phyloP scores from a whole-genome alignment of 2,329 filamentous ascomycete genomes.

The Aspergillus hortae region DNA sequence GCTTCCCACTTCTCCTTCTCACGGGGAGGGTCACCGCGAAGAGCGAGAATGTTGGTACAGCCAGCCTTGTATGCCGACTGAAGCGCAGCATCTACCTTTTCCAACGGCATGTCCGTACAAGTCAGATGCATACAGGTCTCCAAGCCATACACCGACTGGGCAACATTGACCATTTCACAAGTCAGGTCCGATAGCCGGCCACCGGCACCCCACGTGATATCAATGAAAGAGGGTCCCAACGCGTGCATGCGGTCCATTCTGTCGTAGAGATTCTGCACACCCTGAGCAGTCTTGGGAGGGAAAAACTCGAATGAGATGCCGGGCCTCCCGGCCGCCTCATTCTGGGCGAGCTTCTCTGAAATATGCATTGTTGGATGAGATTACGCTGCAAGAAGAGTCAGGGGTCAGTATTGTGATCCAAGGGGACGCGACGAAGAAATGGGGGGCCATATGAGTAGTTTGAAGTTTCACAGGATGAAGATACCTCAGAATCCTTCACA shows the following conservation, averaged over 20 bases:
- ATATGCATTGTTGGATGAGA: constrained; percentile 74
- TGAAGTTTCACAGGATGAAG: not conserved
- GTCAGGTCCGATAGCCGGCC: constrained; percentile 88
- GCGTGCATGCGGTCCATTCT: constrained; percentile 99
- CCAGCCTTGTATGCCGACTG: constrained; percentile 87
- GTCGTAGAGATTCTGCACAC: constrained; percentile 98
- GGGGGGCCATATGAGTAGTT: too few species aligned
- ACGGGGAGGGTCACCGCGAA: constrained; percentile 88
- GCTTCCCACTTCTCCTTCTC: constrained; percentile 94
- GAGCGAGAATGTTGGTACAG: constrained; percentile 93
- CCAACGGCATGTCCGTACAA: constrained; percentile 94
- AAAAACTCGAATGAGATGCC: constrained; percentile 99
- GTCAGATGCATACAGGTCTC: constrained; percentile 99
- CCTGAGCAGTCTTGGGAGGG: constrained; percentile 82
- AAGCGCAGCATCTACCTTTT: constrained; percentile 86
- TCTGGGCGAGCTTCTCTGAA: constrained; percentile 81
- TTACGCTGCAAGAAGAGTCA: constrained; percentile 1
- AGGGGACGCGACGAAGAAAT: too few species aligned
- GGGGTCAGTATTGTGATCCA: constrained; percentile 2
- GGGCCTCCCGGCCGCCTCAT: constrained; percentile 72
- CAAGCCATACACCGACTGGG: constrained; percentile 89
- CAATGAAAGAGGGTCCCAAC: constrained; percentile 90
- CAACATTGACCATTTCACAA: constrained; percentile 94
- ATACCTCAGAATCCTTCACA: not conserved
- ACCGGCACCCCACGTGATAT: constrained; percentile 97